Conservation (phyloP, 2,329 filamentous ascomycete genomes). For the Passalora sequoiae region DNA sequence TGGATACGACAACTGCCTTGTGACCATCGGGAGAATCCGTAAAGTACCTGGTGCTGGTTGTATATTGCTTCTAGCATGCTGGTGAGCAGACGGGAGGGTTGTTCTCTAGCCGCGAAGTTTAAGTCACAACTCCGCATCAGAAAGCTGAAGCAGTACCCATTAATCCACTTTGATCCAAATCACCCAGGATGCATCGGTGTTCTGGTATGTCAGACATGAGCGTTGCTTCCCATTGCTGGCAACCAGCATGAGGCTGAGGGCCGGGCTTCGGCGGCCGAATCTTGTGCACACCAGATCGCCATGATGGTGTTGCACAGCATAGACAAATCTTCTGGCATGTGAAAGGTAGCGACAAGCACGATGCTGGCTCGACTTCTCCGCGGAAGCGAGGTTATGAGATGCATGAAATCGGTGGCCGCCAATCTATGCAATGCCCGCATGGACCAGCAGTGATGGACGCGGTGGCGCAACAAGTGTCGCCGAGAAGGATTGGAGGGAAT, state of each 20-base stretch:
- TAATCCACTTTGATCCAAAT: too few relatives aligned
- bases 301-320: background rate
- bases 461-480: background rate
- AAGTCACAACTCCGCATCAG: background rate
- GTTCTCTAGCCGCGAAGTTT: conserved; percentile 6
- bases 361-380: background rate
- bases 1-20: background rate
- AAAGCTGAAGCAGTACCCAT: background rate
- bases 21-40: conserved; percentile 1
- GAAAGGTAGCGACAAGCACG: background rate
- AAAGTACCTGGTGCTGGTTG: background rate
- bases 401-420: background rate
- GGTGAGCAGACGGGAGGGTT: background rate
- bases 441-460: conserved; percentile 1
- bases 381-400: background rate
- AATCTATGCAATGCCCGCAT: conserved; percentile 3
- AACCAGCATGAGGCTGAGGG: too few relatives aligned
- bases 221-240: too few relatives aligned
- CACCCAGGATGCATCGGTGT: too few relatives aligned
- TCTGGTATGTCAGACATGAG: too few relatives aligned
- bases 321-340: background rate
- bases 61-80: background rate
- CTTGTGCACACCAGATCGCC: too few relatives aligned
- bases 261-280: too few relatives aligned
- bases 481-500: background rate